Base-by-base conservation (phyloP, 129 eudicot genomes). In the Flaveria ramosissima region DNA sequence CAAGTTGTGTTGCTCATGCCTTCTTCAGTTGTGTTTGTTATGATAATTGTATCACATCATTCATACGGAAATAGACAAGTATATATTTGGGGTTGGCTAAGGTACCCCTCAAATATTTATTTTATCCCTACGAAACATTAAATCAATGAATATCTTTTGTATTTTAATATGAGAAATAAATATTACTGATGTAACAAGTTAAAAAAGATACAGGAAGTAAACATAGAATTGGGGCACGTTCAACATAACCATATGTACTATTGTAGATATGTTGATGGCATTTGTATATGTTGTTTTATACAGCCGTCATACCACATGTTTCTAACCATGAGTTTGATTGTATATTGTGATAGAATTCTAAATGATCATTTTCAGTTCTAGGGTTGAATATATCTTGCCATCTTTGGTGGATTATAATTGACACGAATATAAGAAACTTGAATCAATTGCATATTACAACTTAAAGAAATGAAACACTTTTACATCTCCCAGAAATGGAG, bases 401-500 rank as follows among this genome's bases (percentile, higher is more conserved):
- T 61, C 42, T 61, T 46, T 60, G 51, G 52, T 43, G 61, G 23
- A 53, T 36, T 14, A 47, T 20, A 71, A 11, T 71, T 46, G 15
- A 71, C 67, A 47, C n/a, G 32, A 30, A 61, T 27, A 21, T n/a
- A 27, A 56, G 47, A 69, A 24, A 53, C 77, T 48, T 48, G 5
- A 20, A 15, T 47, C 23, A 32, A 65, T 43, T 20, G 43, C 74
- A 55, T 67, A 36, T 74, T 30, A 74, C 80, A 65, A 73, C 41
- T 17, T 12, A 66, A 65, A 42, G 77, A 52, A 67, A 36, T 47
- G 43, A 63, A 53, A 64, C 68, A 80, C 48, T 73, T 12, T 19
- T 55, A 68, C 79, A 67, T 80, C 55, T 32, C 75, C 36, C 43
- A 79, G 14, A 61, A 68, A 60, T 30, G 60, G 50, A 41, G 62